Conservation (phyloP, 176 grass and related monocot genomes). For the Chrysopogon serrulatus region DNA sequence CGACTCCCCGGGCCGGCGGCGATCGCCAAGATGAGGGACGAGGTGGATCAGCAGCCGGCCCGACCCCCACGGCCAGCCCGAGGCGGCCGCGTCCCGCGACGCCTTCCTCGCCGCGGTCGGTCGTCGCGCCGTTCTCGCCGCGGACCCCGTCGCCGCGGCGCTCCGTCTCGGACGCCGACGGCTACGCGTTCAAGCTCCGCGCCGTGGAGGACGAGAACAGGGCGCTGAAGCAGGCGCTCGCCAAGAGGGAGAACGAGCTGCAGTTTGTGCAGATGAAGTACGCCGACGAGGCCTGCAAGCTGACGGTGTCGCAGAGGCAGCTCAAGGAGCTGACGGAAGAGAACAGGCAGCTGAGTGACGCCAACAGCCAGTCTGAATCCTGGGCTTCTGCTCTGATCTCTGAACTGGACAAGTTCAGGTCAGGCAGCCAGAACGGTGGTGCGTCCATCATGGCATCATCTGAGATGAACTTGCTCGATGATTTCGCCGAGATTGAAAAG, state of each 20-base stretch:
- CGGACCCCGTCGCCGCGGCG: constrained; percentile 28
- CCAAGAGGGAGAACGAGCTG: constrained; percentile 60
- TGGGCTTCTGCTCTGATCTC: constrained; percentile 73
- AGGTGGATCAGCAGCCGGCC: constrained; percentile 37
- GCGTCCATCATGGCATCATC: constrained; percentile 26
- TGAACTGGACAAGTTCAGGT: constrained; percentile 70
- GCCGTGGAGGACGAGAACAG: constrained; percentile 78
- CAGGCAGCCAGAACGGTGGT: constrained; percentile 29
- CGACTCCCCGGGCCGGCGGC: constrained; percentile 71
- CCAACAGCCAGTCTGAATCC: constrained; percentile 40
- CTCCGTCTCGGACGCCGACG: neutral
- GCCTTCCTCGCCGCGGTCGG: constrained; percentile 29
- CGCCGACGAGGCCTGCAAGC: constrained; percentile 47
- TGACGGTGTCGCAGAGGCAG: constrained; percentile 43
- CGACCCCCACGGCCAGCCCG: constrained; percentile 20
- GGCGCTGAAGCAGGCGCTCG: constrained; percentile 60
- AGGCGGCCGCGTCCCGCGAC: constrained; percentile 23
- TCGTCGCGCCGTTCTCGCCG: constrained; percentile 16
- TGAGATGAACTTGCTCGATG: constrained; percentile 50
- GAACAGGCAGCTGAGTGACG: constrained; percentile 22
- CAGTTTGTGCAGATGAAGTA: constrained; percentile 47
- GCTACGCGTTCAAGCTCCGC: constrained; percentile 37
- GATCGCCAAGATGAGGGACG: constrained; percentile 76
- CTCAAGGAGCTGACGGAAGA: constrained; percentile 37
- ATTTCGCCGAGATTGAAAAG: constrained; percentile 62